These are phyloP conservation scores for Metschnikowia continentalis DNA, from an alignment of 805 yeast genomes.

Conservation along the genomic window DNA sequence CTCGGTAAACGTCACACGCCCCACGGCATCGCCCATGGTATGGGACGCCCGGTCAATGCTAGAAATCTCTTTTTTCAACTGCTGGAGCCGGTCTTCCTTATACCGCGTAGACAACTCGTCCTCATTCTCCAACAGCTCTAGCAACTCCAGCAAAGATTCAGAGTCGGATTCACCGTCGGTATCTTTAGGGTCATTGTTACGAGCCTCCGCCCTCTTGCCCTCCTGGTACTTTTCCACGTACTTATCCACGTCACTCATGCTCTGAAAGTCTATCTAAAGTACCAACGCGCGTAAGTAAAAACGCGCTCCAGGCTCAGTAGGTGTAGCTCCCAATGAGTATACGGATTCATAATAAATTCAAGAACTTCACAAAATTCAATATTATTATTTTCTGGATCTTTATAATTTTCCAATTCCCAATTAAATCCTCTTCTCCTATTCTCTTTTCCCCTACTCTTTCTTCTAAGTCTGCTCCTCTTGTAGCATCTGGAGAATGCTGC, in stretches of 20 bases:
- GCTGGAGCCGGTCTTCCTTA: conserved; percentile 61
- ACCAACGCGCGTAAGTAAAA: background rate
- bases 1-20: conserved; percentile 24
- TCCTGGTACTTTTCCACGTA: conserved; percentile 46
- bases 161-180: conserved; percentile 34
- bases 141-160: conserved; percentile 38
- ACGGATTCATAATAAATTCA: no score
- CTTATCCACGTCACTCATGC: conserved; percentile 35
- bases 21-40: conserved; percentile 34
- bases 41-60: conserved; percentile 22
- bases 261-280: no score
- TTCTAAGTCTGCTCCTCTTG: conserved; percentile 1
- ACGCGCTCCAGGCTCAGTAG: background rate
- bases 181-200: conserved; percentile 2
- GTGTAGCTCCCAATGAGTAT: no score
- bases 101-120: conserved; percentile 38
- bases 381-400: background rate
- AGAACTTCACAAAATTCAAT: background rate
- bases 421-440: no score
- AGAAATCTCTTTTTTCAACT: conserved; percentile 45
- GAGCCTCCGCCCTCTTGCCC: conserved; percentile 22
- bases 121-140: conserved; percentile 44
- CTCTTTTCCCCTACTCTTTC: no score
- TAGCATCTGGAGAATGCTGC: conserved; percentile 14
- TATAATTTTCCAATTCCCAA: background rate